Conservation (phyloP, 306 rosid genomes). For the Luffa aegyptiaca region DNA sequence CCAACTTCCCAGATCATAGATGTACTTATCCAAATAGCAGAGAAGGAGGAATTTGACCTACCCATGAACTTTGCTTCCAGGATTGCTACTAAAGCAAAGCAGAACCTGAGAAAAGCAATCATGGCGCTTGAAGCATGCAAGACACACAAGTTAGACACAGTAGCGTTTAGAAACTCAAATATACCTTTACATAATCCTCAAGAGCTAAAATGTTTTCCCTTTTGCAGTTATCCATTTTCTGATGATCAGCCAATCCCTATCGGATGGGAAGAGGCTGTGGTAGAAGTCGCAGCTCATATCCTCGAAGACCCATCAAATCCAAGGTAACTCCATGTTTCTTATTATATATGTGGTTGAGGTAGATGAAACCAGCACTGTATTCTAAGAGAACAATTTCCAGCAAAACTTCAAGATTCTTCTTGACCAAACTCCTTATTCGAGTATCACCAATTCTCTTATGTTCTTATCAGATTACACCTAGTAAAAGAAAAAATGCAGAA, state of each 20-base stretch:
- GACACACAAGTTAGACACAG: constrained; percentile 56
- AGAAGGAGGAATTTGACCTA: constrained; percentile 57
- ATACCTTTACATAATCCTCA: constrained; percentile 10
- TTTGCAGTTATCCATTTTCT: constrained; percentile 68
- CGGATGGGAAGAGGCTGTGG: constrained; percentile 70
- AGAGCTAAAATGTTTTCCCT: not conserved
- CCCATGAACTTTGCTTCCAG: constrained; percentile 55
- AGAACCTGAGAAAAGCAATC: constrained; percentile 73
- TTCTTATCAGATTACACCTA: constrained; percentile 33
- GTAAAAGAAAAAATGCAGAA: constrained; percentile 62
- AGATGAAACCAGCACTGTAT: not conserved
- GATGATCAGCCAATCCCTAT: constrained; percentile 76
- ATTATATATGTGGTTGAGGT: not conserved
- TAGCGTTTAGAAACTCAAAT: not conserved
- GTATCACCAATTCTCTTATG: not conserved
- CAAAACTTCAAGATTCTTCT: not conserved
- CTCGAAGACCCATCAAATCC: constrained; percentile 60
- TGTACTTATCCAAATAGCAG: constrained; percentile 61
- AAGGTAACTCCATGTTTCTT: constrained; percentile 26
- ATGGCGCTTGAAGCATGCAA: constrained; percentile 90
- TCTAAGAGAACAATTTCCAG: not conserved
- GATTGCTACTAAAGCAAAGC: constrained; percentile 66
- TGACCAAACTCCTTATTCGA: not conserved
- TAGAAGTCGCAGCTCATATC: constrained; percentile 63
- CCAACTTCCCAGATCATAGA: constrained; percentile 45